A percentile compares a stretch with the other conserved stretches of the same genome.
Conservation (phyloP, 768 basidiomycete genomes). For the Lactifluus piperatus region DNA sequence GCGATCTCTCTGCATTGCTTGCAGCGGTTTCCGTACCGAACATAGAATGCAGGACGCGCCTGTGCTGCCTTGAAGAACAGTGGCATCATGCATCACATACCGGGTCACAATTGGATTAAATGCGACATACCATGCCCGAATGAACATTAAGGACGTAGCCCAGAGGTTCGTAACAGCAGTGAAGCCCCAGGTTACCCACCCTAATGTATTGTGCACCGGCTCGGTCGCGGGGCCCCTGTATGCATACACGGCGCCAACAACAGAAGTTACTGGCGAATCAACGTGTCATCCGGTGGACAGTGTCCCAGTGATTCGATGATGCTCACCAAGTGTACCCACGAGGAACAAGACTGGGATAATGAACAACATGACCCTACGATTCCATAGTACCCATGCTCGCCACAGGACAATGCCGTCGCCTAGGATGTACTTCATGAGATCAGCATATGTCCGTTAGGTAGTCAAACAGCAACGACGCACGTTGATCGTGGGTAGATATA, state of each 20-base stretch:
- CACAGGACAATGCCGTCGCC: slow-evolving; percentile 10
- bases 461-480: neutral
- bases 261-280: neutral
- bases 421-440: neutral
- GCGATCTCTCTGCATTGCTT: neutral
- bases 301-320: neutral
- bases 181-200: neutral
- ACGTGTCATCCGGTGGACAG: neutral
- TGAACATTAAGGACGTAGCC: slow-evolving; percentile 10
- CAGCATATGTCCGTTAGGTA: neutral
- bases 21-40: neutral
- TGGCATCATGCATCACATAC: neutral
- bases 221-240: neutral
- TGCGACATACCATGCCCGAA: slow-evolving; percentile 1
- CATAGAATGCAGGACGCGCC: neutral
- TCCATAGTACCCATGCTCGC: slow-evolving; percentile 11
- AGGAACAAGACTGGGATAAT: neutral
- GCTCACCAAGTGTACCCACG: neutral
- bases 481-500: slow-evolving; percentile 1
- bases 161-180: slow-evolving; percentile 8
- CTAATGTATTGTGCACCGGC: neutral
- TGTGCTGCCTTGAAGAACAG: neutral
- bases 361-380: neutral
- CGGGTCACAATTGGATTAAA: too few relatives aligned
- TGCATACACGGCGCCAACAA: neutral